Percentiles rank a stretch among this genome's conserved stretches.
These are phyloP conservation scores for Elsinoe australis DNA, from an alignment of 2,329 filamentous ascomycete species.

Conservation along the genomic window DNA sequence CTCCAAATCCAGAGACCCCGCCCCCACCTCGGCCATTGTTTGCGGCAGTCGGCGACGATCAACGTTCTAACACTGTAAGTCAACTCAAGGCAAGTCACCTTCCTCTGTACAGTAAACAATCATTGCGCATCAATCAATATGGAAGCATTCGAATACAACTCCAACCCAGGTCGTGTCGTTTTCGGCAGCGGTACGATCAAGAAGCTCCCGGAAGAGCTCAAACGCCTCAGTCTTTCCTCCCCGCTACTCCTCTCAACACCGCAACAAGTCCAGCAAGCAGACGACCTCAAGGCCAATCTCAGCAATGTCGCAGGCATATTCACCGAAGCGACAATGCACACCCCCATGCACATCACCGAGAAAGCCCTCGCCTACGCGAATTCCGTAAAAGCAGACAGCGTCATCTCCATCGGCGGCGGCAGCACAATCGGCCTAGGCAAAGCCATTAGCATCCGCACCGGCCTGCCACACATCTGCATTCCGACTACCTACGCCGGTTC, in stretches of 20 bases:
- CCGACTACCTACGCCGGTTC: conserved; percentile 33
- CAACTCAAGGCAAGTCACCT: not conserved
- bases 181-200: conserved; percentile 50
- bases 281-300: conserved; percentile 40
- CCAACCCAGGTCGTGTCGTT: conserved; percentile 47
- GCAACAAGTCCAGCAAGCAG: conserved; percentile 42
- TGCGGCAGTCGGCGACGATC: conserved; percentile 3
- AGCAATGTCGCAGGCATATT: conserved; percentile 45
- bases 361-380: conserved; percentile 45
- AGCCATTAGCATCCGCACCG: conserved; percentile 30
- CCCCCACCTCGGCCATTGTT: conserved; percentile 7
- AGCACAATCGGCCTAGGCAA: conserved; percentile 53
- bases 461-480: conserved; percentile 30
- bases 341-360: conserved; percentile 51
- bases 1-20: conserved; percentile 13
- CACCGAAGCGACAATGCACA: conserved; percentile 55
- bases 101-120: not conserved
- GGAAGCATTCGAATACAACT: conserved; percentile 51
- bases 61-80: conserved; percentile 1
- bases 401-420: conserved; percentile 56
- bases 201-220: conserved; percentile 39
- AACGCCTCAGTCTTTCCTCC: conserved; percentile 40
- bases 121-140: conserved; percentile 27
- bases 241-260: conserved; percentile 53
- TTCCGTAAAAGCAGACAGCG: conserved; percentile 43